These are phyloP conservation scores for Phytophthora meadii DNA, from an alignment of 352 stramenopile genomes.

Conservation along the genomic window DNA sequence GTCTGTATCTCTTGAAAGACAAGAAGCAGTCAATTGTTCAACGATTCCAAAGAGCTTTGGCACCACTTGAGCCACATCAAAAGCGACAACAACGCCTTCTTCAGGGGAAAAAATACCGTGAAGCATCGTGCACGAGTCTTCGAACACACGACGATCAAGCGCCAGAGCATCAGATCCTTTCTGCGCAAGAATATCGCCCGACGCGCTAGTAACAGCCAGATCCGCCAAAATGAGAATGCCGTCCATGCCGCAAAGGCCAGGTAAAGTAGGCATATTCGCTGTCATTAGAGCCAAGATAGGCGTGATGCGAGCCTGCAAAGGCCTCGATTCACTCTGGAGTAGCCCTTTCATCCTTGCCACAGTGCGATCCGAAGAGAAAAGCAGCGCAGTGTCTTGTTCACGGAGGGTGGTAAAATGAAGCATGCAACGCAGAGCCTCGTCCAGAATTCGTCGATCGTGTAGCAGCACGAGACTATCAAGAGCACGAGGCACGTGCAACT, in stretches of 20 bases:
- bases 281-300: constrained; percentile 61
- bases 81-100: constrained; percentile 52
- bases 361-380: constrained; percentile 46
- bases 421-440: constrained; percentile 43
- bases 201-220: constrained; percentile 26
- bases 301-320: constrained; percentile 51
- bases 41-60: constrained; percentile 60
- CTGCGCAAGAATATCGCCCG: not conserved
- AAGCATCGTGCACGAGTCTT: constrained; percentile 61
- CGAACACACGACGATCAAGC: constrained; percentile 37
- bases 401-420: constrained; percentile 32
- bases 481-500: constrained; percentile 38
- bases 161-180: not conserved
- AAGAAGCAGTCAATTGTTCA: constrained; percentile 16
- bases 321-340: constrained; percentile 43
- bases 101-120: constrained; percentile 52
- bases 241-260: constrained; percentile 53
- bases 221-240: constrained; percentile 47
- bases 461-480: constrained; percentile 62
- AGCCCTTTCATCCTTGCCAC: constrained; percentile 36
- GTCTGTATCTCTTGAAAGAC: constrained; percentile 1
- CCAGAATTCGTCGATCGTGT: constrained; percentile 46
- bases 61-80: constrained; percentile 56
- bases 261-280: constrained; percentile 48
- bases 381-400: constrained; percentile 26